These are phyloP conservation scores for Wilcoxina mikolae DNA, from an alignment of 495 filamentous ascomycete genomes.

Conservation along the genomic window DNA sequence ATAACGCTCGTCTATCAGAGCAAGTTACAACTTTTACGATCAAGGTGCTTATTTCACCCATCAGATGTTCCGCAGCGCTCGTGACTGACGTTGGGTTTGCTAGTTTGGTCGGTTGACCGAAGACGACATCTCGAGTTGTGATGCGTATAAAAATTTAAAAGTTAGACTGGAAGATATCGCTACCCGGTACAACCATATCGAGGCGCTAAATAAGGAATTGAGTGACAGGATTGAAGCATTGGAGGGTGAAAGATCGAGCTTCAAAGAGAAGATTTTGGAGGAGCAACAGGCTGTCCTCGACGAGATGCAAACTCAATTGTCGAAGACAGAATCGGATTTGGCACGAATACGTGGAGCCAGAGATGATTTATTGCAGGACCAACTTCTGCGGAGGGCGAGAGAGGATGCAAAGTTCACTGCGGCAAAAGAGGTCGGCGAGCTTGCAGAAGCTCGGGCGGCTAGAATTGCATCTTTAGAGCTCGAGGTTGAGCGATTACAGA, in stretches of 20 bases:
- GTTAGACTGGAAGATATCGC: slow-evolving; percentile 83
- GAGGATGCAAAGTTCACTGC: slow-evolving; percentile 61
- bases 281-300: slow-evolving; percentile 54
- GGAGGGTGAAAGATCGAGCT: slow-evolving; percentile 70
- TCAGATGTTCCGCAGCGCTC: not conserved
- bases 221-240: slow-evolving; percentile 72
- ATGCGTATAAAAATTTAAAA: slow-evolving; percentile 83
- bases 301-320: slow-evolving; percentile 67
- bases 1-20: slow-evolving; percentile 64
- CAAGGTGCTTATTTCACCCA: slow-evolving; percentile 33
- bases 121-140: slow-evolving; percentile 83
- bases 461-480: slow-evolving; percentile 66
- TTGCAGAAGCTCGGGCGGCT: slow-evolving; percentile 57
- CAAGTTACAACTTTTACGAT: slow-evolving; percentile 57
- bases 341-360: slow-evolving; percentile 65
- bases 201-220: slow-evolving; percentile 72
- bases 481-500: slow-evolving; percentile 56
- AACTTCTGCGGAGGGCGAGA: slow-evolving; percentile 59
- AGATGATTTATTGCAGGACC: slow-evolving; percentile 71
- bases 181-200: slow-evolving; percentile 76
- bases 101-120: slow-evolving; percentile 59
- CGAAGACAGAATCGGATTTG: slow-evolving; percentile 68
- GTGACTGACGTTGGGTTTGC: not conserved
- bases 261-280: slow-evolving; percentile 59
- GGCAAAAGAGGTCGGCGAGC: slow-evolving; percentile 55